These are phyloP conservation scores for Fremontodendron californicum DNA, from an alignment of 345 rosid genomes.

Conservation along the genomic window DNA sequence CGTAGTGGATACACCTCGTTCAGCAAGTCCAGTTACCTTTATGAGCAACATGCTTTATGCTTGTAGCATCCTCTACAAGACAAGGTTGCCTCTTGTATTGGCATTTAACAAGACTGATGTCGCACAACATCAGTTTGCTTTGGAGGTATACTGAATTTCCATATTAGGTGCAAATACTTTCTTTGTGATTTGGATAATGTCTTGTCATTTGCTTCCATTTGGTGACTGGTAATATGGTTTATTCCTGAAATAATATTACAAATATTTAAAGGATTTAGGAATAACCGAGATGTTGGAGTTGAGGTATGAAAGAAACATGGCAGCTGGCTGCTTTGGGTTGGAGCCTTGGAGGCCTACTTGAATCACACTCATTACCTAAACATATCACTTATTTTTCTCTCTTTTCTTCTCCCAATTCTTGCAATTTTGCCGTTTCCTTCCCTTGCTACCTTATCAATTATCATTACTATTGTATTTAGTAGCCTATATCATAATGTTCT, in stretches of 20 bases:
- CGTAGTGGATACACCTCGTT: conserved; percentile 80
- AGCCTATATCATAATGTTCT: background rate
- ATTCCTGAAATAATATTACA: background rate
- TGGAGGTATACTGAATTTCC: conserved; percentile 47
- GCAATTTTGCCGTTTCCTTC: background rate
- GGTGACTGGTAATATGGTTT: background rate
- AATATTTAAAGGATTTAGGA: background rate
- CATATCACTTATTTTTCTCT: too few species aligned
- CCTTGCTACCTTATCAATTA: background rate
- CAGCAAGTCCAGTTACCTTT: conserved; percentile 67
- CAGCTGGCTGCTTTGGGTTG: background rate
- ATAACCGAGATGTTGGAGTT: background rate
- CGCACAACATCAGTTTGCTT: conserved; percentile 81
- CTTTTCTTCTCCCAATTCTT: background rate
- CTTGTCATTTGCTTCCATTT: background rate
- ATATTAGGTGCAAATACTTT: background rate
- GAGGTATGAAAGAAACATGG: background rate
- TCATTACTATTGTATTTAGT: background rate
- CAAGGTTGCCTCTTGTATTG: conserved; percentile 66
- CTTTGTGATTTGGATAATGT: background rate
- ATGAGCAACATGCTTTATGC: conserved; percentile 93
- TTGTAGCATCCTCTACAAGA: conserved; percentile 83
- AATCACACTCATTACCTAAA: too few species aligned
- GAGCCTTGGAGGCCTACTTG: background rate
- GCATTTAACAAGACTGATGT: conserved; percentile 83